phyloP scores from a whole-genome alignment of 1,284 basidiomycete genomes.

The Irpex sp. region DNA sequence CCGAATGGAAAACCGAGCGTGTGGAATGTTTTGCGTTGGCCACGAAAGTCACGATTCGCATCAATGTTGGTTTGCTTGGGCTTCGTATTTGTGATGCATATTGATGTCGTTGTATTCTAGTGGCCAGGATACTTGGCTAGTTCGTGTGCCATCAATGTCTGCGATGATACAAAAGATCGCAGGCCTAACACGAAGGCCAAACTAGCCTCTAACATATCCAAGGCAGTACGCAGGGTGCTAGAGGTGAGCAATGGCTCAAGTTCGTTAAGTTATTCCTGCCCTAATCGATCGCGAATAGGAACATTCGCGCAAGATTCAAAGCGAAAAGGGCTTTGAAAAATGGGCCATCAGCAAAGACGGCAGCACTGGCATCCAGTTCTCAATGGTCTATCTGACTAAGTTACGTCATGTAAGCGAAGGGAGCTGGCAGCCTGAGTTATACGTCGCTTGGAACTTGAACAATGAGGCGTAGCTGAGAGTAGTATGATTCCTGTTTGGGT shows the following conservation, averaged over 20 bases:
- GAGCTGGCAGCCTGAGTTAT: conserved; percentile 18
- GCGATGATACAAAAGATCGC: not conserved
- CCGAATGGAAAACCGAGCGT: not conserved
- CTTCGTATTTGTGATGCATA: no score
- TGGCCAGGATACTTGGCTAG: conserved; percentile 2
- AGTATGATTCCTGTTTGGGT: not conserved
- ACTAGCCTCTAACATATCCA: not conserved
- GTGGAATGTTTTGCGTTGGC: not conserved
- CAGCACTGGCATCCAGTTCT: not conserved
- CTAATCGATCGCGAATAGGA: not conserved
- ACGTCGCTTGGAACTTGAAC: not conserved
- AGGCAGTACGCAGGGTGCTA: not conserved
- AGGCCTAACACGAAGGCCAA: not conserved
- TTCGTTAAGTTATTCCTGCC: not conserved
- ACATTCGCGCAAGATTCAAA: not conserved
- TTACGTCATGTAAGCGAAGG: conserved; percentile 15
- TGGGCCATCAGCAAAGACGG: not conserved
- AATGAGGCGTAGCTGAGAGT: no score
- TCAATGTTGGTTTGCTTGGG: not conserved
- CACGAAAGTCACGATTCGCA: not conserved
- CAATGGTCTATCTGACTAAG: conserved; percentile 12
- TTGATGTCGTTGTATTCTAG: not conserved
- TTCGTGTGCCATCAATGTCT: not conserved
- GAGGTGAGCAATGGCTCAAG: not conserved
- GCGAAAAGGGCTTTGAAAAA: not conserved